Percentiles rank a stretch among this genome's conserved stretches.
phyloP scores from a whole-genome alignment of 257 asterid genomes.

The Capsicum chinense region DNA sequence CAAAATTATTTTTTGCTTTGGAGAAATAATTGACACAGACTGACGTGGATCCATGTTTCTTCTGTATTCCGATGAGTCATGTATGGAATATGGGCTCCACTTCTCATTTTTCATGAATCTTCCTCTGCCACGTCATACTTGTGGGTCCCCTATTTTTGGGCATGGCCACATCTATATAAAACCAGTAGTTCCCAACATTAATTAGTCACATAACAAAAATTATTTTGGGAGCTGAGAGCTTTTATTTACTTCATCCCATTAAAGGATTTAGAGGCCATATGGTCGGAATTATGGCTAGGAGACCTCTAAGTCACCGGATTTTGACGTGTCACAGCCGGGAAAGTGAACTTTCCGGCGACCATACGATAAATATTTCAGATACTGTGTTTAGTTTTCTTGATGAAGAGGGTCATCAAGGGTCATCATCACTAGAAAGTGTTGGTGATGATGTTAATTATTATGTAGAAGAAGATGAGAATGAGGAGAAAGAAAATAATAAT shows the following conservation, averaged over 20 bases:
- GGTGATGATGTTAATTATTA: constrained; percentile 4
- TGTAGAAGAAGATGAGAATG: constrained; percentile 27
- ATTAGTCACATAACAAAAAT: not conserved
- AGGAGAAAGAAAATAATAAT: constrained; percentile 44
- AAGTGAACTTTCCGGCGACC: constrained; percentile 54
- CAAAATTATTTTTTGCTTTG: not conserved
- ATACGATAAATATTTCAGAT: constrained; percentile 62
- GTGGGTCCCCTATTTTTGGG: not conserved
- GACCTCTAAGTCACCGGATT: constrained; percentile 61
- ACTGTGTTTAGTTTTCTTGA: constrained; percentile 77
- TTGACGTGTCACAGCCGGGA: constrained; percentile 57
- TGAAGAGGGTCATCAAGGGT: constrained; percentile 41
- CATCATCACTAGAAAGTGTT: constrained; percentile 46
- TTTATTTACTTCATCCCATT: not conserved
- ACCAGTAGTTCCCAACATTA: not conserved
- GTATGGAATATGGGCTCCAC: not conserved
- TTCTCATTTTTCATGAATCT: constrained; percentile 23
- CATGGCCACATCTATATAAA: constrained; percentile 26
- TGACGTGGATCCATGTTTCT: constrained; percentile 81
- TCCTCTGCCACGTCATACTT: constrained; percentile 26
- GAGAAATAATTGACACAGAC: constrained; percentile 40
- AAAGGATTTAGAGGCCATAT: constrained; percentile 4
- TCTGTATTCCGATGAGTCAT: constrained; percentile 20
- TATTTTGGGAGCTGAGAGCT: not conserved
- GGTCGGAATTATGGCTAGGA: constrained; percentile 43